These are phyloP conservation scores for Saccharomycopsis vini DNA, from an alignment of 805 yeast species.

Conservation along the genomic window DNA sequence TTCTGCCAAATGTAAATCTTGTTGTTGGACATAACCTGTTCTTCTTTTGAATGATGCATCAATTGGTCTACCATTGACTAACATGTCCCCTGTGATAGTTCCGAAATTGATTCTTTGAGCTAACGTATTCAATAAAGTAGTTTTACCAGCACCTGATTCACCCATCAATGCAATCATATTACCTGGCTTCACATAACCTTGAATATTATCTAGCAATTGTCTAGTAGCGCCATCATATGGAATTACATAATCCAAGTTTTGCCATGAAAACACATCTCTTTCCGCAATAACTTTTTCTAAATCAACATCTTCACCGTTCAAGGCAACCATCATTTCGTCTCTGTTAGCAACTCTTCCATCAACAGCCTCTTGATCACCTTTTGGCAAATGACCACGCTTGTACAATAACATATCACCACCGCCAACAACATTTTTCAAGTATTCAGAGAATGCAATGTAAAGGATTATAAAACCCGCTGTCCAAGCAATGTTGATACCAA, in stretches of 20 bases:
- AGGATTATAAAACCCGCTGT: slow-evolving; percentile 41
- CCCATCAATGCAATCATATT: slow-evolving; percentile 49
- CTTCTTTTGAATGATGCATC: slow-evolving; percentile 43
- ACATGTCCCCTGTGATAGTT: slow-evolving; percentile 47
- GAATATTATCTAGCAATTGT: slow-evolving; percentile 23
- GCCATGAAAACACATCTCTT: slow-evolving; percentile 47
- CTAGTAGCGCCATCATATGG: slow-evolving; percentile 31
- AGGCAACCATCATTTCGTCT: slow-evolving; percentile 30
- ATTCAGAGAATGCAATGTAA: slow-evolving; percentile 20
- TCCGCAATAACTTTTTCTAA: too few species aligned
- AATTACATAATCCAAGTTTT: slow-evolving; percentile 45
- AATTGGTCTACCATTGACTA: slow-evolving; percentile 44
- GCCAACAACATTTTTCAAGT: slow-evolving; percentile 16
- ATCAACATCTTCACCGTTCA: slow-evolving; percentile 28
- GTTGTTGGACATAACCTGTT: slow-evolving; percentile 53
- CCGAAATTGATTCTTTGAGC: slow-evolving; percentile 48
- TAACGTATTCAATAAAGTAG: slow-evolving; percentile 43
- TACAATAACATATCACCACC: slow-evolving; percentile 23
- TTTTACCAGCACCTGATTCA: slow-evolving; percentile 55
- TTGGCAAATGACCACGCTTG: slow-evolving; percentile 33
- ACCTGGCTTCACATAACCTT: slow-evolving; percentile 66
- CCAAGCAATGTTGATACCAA: slow-evolving; percentile 56
- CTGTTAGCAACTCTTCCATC: slow-evolving; percentile 31
- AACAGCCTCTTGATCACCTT: slow-evolving; percentile 26
- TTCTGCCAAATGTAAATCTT: slow-evolving; percentile 43